These are phyloP conservation scores for Noccaea caerulescens DNA, from an alignment of 345 rosid species.

Conservation along the genomic window DNA sequence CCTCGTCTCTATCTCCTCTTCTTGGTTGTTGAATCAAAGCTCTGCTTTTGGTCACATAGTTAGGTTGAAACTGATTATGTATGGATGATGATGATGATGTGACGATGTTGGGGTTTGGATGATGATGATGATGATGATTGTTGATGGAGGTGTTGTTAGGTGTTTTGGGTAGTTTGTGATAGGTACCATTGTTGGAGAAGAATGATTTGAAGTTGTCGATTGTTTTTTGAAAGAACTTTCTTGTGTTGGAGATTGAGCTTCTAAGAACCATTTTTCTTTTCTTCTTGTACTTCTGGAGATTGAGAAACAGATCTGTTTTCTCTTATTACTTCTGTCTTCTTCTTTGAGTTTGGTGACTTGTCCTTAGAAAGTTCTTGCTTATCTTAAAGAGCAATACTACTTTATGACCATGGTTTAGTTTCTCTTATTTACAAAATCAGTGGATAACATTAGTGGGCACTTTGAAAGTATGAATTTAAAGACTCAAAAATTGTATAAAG, in stretches of 20 bases:
- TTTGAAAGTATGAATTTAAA: too few species aligned
- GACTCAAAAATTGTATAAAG: too few species aligned
- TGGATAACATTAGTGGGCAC: not conserved
- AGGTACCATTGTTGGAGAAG: conserved; percentile 46
- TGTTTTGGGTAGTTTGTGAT: conserved; percentile 66
- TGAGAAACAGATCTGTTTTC: conserved; percentile 24
- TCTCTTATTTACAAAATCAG: not conserved
- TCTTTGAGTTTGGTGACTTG: conserved; percentile 42
- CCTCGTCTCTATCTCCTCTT: conserved; percentile 36
- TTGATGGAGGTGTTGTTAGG: conserved; percentile 38
- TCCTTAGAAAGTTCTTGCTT: conserved; percentile 10
- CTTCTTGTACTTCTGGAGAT: conserved; percentile 5
- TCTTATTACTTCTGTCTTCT: conserved; percentile 15
- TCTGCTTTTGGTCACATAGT: conserved; percentile 28
- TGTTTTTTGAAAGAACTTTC: conserved; percentile 64
- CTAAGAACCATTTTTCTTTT: conserved; percentile 53
- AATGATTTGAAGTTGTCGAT: conserved; percentile 58
- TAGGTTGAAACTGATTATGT: conserved; percentile 37
- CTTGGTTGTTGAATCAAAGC: conserved; percentile 15
- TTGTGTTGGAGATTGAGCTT: conserved; percentile 64
- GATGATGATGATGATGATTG: conserved; percentile 41
- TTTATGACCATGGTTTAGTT: not conserved
- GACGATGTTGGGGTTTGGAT: conserved; percentile 20
- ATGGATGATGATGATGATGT: conserved; percentile 26
- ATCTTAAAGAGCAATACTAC: not conserved